A percentile compares a stretch with the other conserved stretches of the same genome.
phyloP scores from a whole-genome alignment of 768 basidiomycete species.

The Neoboletus magnificus region DNA sequence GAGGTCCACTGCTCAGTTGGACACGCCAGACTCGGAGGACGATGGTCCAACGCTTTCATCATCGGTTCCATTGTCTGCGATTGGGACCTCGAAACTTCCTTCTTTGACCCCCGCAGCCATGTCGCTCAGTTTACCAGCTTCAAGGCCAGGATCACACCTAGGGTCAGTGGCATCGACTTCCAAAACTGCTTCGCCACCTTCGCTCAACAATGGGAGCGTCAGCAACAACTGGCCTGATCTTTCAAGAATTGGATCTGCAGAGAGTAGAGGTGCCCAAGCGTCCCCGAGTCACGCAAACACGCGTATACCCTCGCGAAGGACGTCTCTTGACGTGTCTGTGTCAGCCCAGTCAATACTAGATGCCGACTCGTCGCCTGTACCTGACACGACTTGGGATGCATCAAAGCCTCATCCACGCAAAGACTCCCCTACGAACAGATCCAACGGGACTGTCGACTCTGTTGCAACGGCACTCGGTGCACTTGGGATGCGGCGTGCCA shows the following conservation, averaged over 20 bases:
- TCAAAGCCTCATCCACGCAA: constrained; percentile 15
- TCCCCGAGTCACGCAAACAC: constrained; percentile 7
- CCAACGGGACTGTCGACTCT: constrained; percentile 18
- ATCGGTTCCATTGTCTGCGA: constrained; percentile 1
- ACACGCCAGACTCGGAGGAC: constrained; percentile 16
- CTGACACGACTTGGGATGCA: constrained; percentile 14
- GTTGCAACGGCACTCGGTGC: constrained; percentile 24
- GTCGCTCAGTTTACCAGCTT: constrained; percentile 14
- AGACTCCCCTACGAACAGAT: constrained; percentile 8
- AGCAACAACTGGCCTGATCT: constrained; percentile 8
- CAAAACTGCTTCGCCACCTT: constrained; percentile 11
- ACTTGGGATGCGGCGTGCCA: constrained; percentile 30
- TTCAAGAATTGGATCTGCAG: constrained; percentile 18
- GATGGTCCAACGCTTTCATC: constrained; percentile 10
- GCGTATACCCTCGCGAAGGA: constrained; percentile 4
- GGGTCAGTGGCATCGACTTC: constrained; percentile 2
- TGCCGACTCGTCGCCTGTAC: background rate
- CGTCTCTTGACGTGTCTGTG: constrained; percentile 1
- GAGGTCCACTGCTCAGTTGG: background rate
- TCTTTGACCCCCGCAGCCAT: constrained; percentile 13
- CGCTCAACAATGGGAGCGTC: background rate
- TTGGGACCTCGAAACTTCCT: constrained; percentile 4
- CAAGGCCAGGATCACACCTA: constrained; percentile 10
- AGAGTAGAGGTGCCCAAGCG: constrained; percentile 5
- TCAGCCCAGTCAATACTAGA: constrained; percentile 18